Percentiles rank a stretch among this genome's conserved stretches.
These are phyloP conservation scores for Phytophthora ohioensis DNA, from an alignment of 352 stramenopile species.

Conservation along the genomic window DNA sequence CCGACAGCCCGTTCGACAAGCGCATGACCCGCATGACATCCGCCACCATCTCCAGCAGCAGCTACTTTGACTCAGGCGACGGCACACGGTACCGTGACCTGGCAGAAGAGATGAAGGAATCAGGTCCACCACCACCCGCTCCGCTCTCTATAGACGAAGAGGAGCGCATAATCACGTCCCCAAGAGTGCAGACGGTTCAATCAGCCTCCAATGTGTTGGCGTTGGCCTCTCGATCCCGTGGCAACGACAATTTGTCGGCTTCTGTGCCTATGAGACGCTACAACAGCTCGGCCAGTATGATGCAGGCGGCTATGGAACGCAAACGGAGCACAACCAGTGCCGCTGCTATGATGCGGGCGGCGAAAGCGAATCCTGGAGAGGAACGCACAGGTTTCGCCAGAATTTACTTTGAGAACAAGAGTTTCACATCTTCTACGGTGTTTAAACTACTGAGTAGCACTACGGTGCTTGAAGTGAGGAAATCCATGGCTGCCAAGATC, in stretches of 20 bases:
- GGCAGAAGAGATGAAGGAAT: conserved; percentile 15
- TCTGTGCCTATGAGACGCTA: conserved; percentile 42
- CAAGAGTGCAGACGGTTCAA: conserved; percentile 25
- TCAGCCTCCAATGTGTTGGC: conserved; percentile 46
- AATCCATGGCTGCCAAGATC: conserved; percentile 87
- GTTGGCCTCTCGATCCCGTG: conserved; percentile 24
- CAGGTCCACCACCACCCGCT: conserved; percentile 1
- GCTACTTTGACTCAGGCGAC: conserved; percentile 38
- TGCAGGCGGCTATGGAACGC: conserved; percentile 35
- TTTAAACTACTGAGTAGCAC: conserved; percentile 77
- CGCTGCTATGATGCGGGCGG: conserved; percentile 32
- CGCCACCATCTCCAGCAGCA: conserved; percentile 37
- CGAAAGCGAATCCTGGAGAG: conserved; percentile 38
- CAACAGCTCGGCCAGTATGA: conserved; percentile 41
- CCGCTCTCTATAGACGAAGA: conserved; percentile 33
- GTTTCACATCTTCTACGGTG: conserved; percentile 84
- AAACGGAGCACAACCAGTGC: conserved; percentile 31
- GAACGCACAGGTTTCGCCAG: conserved; percentile 77
- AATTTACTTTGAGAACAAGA: conserved; percentile 89
- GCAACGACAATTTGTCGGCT: conserved; percentile 27
- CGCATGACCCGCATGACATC: conserved; percentile 19
- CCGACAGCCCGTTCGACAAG: conserved; percentile 20
- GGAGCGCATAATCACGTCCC: conserved; percentile 2
- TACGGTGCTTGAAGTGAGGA: conserved; percentile 77
- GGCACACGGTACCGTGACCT: conserved; percentile 22